Conservation (phyloP, 1,139 yeast genomes). For the Lizanozyma gosingica region DNA sequence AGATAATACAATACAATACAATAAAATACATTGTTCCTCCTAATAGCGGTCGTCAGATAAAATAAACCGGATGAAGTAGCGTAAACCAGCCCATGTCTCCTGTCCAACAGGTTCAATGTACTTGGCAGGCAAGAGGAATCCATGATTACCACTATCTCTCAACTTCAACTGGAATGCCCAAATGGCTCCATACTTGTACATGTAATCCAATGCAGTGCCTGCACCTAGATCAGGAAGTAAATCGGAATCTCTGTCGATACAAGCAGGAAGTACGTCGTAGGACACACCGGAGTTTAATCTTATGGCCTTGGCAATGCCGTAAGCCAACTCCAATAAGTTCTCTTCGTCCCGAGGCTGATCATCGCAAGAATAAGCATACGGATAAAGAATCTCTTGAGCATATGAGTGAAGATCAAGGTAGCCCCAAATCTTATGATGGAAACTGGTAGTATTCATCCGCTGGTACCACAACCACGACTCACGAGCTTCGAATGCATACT, state of each 20-base stretch:
- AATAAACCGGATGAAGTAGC: constrained; percentile 62
- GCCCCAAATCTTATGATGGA: constrained; percentile 58
- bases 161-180: constrained; percentile 83
- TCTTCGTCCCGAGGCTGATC: constrained; percentile 72
- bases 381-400: constrained; percentile 74
- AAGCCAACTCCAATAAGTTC: constrained; percentile 70
- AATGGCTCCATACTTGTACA: constrained; percentile 73
- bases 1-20: too few relatives aligned
- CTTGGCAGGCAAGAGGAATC: constrained; percentile 67
- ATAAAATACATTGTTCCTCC: neutral
- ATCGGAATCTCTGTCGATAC: constrained; percentile 67
- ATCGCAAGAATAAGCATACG: constrained; percentile 73
- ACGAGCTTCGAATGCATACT: constrained; percentile 62
- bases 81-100: constrained; percentile 62
- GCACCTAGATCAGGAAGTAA: constrained; percentile 66
- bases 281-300: constrained; percentile 52
- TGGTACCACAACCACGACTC: constrained; percentile 61
- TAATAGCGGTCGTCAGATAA: constrained; percentile 23
- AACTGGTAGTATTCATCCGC: constrained; percentile 53
- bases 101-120: constrained; percentile 69
- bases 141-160: constrained; percentile 78
- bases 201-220: constrained; percentile 75
- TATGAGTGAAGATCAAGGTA: constrained; percentile 80
- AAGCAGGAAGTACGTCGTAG: constrained; percentile 68
- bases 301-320: constrained; percentile 69